phyloP scores from a whole-genome alignment of 257 asterid species.

The Scutellaria barbata region DNA sequence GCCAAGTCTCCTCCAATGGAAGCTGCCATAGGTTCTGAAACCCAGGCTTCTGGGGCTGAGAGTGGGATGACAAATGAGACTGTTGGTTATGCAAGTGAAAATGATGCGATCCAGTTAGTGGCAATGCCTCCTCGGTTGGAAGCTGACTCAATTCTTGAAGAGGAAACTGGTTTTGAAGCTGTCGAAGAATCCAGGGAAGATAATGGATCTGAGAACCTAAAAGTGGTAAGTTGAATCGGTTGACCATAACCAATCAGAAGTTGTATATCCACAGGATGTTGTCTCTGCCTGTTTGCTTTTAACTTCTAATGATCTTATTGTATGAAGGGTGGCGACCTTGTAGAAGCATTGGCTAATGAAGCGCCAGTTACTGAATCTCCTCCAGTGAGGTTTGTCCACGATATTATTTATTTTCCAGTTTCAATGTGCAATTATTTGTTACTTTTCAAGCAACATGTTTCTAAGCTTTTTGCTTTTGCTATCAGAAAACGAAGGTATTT shows the following conservation, averaged over 20 bases:
- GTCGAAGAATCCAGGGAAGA: slow-evolving; percentile 38
- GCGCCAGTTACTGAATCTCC: slow-evolving; percentile 38
- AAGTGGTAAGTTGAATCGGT: slow-evolving; percentile 49
- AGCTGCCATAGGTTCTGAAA: slow-evolving; percentile 35
- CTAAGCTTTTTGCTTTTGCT: slow-evolving; percentile 9
- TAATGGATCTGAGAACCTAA: slow-evolving; percentile 39
- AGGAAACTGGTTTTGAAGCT: slow-evolving; percentile 39
- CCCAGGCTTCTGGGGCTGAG: slow-evolving; percentile 35
- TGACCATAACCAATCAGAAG: slow-evolving; percentile 5
- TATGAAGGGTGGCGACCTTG: slow-evolving; percentile 41
- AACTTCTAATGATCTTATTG: not conserved
- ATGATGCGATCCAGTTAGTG: slow-evolving; percentile 26
- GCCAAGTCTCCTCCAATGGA: slow-evolving; percentile 21
- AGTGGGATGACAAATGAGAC: slow-evolving; percentile 20
- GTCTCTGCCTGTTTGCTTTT: not conserved
- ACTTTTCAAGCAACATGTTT: not conserved
- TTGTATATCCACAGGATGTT: not conserved
- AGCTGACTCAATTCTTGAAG: slow-evolving; percentile 44
- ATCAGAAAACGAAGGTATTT: not conserved
- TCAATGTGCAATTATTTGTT: slow-evolving; percentile 16
- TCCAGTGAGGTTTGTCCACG: slow-evolving; percentile 44
- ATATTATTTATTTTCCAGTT: slow-evolving; percentile 21
- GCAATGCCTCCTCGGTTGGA: slow-evolving; percentile 40
- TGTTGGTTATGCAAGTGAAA: slow-evolving; percentile 40
- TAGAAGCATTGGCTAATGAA: slow-evolving; percentile 46